Conservation (phyloP, 257 asterid species). For the Leptodermis oblonga region DNA sequence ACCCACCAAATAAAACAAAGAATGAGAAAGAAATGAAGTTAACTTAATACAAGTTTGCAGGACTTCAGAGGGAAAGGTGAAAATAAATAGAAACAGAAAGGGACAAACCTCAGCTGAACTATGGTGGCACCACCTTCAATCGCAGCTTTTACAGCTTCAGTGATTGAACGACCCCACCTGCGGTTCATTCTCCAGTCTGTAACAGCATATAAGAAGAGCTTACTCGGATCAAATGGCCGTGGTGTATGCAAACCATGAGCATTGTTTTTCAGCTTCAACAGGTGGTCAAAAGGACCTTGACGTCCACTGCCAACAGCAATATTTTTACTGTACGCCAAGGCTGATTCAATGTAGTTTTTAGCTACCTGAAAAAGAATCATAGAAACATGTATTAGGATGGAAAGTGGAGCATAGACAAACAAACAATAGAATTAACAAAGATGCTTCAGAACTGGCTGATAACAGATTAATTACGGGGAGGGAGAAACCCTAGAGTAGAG, state of each 20-base stretch:
- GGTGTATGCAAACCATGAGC: slow-evolving; percentile 20
- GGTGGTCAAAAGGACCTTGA: slow-evolving; percentile 92
- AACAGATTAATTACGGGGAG: neutral
- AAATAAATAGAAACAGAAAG: neutral
- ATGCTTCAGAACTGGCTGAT: neutral
- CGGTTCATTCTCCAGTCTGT: slow-evolving; percentile 92
- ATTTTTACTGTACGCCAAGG: slow-evolving; percentile 76
- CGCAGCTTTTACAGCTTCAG: slow-evolving; percentile 80
- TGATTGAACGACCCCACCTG: slow-evolving; percentile 73
- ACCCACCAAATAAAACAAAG: neutral
- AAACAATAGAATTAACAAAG: neutral
- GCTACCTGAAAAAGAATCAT: slow-evolving; percentile 50
- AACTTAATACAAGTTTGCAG: neutral
- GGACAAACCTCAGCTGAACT: slow-evolving; percentile 75
- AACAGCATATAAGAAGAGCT: slow-evolving; percentile 86
- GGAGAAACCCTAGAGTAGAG: neutral
- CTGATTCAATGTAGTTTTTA: slow-evolving; percentile 66
- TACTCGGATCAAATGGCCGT: slow-evolving; percentile 55
- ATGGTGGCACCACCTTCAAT: slow-evolving; percentile 92
- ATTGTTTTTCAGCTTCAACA: slow-evolving; percentile 61
- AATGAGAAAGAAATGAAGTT: neutral
- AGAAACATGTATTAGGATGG: slow-evolving; percentile 1
- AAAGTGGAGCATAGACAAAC: neutral
- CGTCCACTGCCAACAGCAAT: slow-evolving; percentile 63
- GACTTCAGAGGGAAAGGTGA: neutral